Percentiles rank a stretch among this genome's conserved stretches.
Conservation (phyloP, 805 yeast genomes). For the Lipomyces spencermartinsiae region DNA sequence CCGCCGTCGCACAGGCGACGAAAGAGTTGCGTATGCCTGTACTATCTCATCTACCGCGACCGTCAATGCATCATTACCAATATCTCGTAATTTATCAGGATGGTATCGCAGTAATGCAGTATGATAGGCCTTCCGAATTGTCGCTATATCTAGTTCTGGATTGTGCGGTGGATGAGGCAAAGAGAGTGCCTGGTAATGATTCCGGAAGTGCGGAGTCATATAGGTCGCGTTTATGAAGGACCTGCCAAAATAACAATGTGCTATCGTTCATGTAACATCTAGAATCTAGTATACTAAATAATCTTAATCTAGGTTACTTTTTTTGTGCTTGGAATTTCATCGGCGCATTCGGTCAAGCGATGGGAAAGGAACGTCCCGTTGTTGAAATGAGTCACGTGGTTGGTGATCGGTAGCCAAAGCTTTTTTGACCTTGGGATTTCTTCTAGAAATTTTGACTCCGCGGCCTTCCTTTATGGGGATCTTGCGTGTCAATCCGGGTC, state of each 20-base stretch:
- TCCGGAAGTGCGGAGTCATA: constrained; percentile 2
- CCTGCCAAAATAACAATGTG: not conserved
- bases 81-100: constrained; percentile 69
- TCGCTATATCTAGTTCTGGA: constrained; percentile 34
- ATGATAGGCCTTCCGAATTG: constrained; percentile 68
- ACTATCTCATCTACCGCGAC: constrained; percentile 56
- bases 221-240: not conserved
- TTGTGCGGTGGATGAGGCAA: constrained; percentile 30
- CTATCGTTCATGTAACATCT: not conserved
- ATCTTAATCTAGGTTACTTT: not conserved
- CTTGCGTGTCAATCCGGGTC: not conserved
- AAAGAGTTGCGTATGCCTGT: constrained; percentile 66
- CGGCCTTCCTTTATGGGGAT: not conserved
- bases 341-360: not conserved
- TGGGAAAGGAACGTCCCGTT: too few species aligned
- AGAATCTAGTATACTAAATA: not conserved
- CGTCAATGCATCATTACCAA: constrained; percentile 25
- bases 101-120: constrained; percentile 65
- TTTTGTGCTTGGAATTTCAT: not conserved
- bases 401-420: too few species aligned
- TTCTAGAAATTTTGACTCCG: too few species aligned
- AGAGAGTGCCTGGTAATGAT: constrained; percentile 7
- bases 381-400: too few species aligned
- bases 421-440: too few species aligned
- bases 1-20: constrained; percentile 50